Conservation (phyloP, 441 rosid genomes). For the Kokia cookei region DNA sequence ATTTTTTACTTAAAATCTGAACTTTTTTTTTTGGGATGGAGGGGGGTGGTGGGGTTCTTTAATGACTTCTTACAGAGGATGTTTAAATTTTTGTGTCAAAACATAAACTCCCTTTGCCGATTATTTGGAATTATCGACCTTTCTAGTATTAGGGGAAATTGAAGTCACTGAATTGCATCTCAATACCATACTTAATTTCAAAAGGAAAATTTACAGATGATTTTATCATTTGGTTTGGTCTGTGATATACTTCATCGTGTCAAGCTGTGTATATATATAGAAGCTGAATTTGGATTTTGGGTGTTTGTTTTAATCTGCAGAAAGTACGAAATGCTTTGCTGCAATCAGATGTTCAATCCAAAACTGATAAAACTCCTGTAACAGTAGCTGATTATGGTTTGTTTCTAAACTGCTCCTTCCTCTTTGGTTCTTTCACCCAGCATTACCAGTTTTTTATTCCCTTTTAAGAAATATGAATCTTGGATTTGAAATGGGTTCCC, state of each 20-base stretch:
- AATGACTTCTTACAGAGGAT: no score
- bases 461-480: not conserved
- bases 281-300: constrained; percentile 9
- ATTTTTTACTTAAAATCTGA: no score
- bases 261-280: not conserved
- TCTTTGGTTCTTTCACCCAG: not conserved
- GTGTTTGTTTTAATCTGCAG: constrained; percentile 33
- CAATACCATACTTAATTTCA: not conserved
- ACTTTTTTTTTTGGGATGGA: no score
- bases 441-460: not conserved
- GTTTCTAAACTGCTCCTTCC: constrained; percentile 7
- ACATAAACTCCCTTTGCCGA: no score
- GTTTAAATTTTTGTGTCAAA: no score
- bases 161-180: not conserved
- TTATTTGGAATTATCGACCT: not conserved
- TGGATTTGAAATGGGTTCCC: not conserved
- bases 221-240: no score
- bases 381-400: constrained; percentile 97
- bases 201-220: no score
- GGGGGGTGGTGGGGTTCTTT: no score
- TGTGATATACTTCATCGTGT: not conserved
- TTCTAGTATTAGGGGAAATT: not conserved
- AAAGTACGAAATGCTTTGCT: constrained; percentile 69
- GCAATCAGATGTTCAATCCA: constrained; percentile 78
- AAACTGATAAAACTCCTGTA: constrained; percentile 82